phyloP scores from a whole-genome alignment of 495 filamentous ascomycete species.

The Achaetomiella virescens region DNA sequence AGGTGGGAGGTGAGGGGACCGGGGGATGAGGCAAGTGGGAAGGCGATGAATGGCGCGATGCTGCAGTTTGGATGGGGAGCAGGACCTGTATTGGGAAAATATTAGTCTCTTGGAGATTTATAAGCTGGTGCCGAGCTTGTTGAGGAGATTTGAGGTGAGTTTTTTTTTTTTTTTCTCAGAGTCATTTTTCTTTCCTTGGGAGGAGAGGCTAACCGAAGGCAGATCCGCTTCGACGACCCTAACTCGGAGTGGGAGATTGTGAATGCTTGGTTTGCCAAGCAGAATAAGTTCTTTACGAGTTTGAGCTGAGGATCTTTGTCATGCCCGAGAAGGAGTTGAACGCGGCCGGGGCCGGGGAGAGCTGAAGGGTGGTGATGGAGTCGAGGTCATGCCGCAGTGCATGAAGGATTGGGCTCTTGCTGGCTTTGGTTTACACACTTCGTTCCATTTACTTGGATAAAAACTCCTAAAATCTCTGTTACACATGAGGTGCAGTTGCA shows the following conservation, averaged over 20 bases:
- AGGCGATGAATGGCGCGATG: conserved; percentile 54
- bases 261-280: conserved; percentile 70
- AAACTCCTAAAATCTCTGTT: too few species aligned
- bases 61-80: conserved; percentile 57
- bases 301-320: conserved; percentile 47
- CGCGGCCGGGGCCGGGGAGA: not conserved
- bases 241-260: conserved; percentile 58
- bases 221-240: conserved; percentile 54
- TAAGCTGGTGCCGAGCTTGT: conserved; percentile 68
- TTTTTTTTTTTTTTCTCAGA: not conserved
- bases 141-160: conserved; percentile 60
- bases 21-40: conserved; percentile 40
- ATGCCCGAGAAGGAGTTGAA: conserved; percentile 27
- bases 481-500: too few species aligned
- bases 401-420: not conserved
- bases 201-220: conserved; percentile 6
- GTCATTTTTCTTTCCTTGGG: not conserved
- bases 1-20: conserved; percentile 43
- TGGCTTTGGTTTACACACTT: not conserved
- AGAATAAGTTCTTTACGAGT: conserved; percentile 54
- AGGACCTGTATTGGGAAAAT: conserved; percentile 67
- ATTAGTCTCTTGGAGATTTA: conserved; percentile 72
- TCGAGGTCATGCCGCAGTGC: too few species aligned
- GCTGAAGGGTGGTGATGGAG: not conserved
- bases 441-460: too few species aligned